These are phyloP conservation scores for Leccinum obscurum DNA, from an alignment of 768 basidiomycete genomes.

Conservation along the genomic window DNA sequence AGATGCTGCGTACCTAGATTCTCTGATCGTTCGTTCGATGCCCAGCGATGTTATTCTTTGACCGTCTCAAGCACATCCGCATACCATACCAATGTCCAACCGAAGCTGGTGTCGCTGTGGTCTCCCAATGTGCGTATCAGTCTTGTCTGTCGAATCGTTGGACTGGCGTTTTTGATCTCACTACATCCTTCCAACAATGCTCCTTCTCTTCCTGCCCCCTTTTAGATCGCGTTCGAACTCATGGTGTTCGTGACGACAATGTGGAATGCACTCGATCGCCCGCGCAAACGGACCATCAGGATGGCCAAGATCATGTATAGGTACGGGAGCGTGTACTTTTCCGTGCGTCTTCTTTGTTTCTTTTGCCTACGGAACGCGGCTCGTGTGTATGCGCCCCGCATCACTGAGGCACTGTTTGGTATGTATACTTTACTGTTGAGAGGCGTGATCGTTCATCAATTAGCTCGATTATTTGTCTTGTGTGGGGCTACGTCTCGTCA, in stretches of 20 bases:
- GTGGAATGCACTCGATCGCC: too few relatives aligned
- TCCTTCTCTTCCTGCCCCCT: background rate
- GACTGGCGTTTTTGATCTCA: background rate
- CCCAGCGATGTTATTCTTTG: conserved; percentile 20
- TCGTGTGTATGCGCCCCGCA: background rate
- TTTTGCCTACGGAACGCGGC: background rate
- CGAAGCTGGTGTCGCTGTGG: conserved; percentile 28
- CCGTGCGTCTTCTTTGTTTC: conserved; percentile 14
- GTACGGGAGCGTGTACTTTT: conserved; percentile 31
- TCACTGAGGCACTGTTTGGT: conserved; percentile 28
- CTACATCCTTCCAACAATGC: background rate
- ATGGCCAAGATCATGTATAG: conserved; percentile 18
- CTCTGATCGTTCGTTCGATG: background rate
- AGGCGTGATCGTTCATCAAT: background rate
- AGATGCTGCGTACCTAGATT: conserved; percentile 23
- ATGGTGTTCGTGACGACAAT: too few relatives aligned
- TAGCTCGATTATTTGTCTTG: background rate
- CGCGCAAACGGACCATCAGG: background rate
- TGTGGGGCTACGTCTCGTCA: too few relatives aligned
- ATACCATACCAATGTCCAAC: conserved; percentile 10
- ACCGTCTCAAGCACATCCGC: conserved; percentile 20
- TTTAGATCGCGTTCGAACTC: conserved; percentile 11
- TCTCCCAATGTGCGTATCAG: conserved; percentile 24
- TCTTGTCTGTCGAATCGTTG: background rate
- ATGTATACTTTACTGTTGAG: background rate